Percentiles rank a stretch among this genome's conserved stretches.
Evolutionary conservation across 2,329 filamentous ascomycete species (phyloP).

Genomic region (Colletotrichum lindemuthianum): DNA sequence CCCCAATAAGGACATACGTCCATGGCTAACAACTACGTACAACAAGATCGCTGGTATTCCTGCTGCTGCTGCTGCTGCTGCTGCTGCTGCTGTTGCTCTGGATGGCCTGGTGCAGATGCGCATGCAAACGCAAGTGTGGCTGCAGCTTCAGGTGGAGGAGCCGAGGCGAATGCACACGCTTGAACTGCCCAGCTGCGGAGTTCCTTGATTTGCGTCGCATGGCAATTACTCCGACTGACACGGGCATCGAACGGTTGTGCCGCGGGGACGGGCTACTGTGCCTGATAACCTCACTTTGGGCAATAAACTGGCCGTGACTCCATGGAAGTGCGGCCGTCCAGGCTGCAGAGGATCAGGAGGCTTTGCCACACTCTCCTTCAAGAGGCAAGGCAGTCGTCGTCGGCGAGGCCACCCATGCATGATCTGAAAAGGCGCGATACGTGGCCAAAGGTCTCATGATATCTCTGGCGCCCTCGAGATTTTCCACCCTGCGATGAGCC

Average conservation of each 20-base stretch:
- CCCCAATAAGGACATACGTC: slow-evolving; percentile 9
- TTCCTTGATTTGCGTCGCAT: slow-evolving; percentile 31
- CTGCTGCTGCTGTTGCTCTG: too few species aligned
- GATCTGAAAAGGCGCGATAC: not conserved
- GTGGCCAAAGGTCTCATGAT: too few species aligned
- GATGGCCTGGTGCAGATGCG: too few species aligned
- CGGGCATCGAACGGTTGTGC: not conserved
- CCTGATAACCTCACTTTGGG: slow-evolving; percentile 12
- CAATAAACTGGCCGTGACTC: slow-evolving; percentile 8
- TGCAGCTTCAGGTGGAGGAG: too few species aligned
- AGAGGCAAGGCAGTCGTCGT: not conserved
- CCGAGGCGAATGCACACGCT: slow-evolving; percentile 4
- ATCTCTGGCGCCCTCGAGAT: too few species aligned
- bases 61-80: too few species aligned
- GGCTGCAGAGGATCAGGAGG: not conserved
- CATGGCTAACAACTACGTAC: not conserved
- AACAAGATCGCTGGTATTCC: too few species aligned
- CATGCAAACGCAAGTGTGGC: too few species aligned
- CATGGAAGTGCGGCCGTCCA: not conserved
- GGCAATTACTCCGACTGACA: slow-evolving; percentile 17
- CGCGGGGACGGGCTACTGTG: not conserved
- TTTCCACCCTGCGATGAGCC: too few species aligned
- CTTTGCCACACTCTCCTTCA: not conserved
- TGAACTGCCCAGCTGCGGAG: slow-evolving; percentile 1
- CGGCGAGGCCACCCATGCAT: not conserved